Evolutionary conservation across 129 eudicot genomes (phyloP).

Genomic region (Artemisia annua): DNA sequence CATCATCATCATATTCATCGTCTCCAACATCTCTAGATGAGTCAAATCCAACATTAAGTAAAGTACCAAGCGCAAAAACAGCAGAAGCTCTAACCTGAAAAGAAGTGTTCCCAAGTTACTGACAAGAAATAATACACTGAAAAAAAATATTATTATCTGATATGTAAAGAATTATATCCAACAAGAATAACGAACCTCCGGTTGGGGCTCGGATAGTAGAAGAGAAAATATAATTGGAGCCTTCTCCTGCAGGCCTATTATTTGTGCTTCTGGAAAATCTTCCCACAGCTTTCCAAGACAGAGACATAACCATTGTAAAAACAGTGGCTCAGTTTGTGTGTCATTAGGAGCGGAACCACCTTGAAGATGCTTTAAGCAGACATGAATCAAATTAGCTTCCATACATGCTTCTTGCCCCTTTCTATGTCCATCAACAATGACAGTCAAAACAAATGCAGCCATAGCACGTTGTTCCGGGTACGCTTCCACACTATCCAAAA

Average conservation of each 20-base stretch:
- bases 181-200: constrained; percentile 58
- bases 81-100: constrained; percentile 98
- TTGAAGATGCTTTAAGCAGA: constrained; percentile 87
- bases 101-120: background rate
- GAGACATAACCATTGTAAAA: constrained; percentile 93
- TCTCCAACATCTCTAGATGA: constrained; percentile 77
- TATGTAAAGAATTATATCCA: too few relatives aligned
- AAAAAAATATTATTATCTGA: background rate
- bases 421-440: constrained; percentile 91
- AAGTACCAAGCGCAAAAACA: constrained; percentile 90
- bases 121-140: background rate
- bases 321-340: constrained; percentile 81
- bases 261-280: constrained; percentile 90
- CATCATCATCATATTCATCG: constrained; percentile 94
- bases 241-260: constrained; percentile 78
- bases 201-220: constrained; percentile 89
- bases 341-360: constrained; percentile 60
- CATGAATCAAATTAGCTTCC: constrained; percentile 75
- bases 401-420: constrained; percentile 95
- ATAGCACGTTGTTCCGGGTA: constrained; percentile 97
- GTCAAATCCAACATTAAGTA: constrained; percentile 88
- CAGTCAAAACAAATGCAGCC: constrained; percentile 99
- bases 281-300: constrained; percentile 98
- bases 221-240: constrained; percentile 65
- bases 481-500: constrained; percentile 90